Conservation (phyloP, 208 protist species). For the Ichthyophonus hoferi region DNA sequence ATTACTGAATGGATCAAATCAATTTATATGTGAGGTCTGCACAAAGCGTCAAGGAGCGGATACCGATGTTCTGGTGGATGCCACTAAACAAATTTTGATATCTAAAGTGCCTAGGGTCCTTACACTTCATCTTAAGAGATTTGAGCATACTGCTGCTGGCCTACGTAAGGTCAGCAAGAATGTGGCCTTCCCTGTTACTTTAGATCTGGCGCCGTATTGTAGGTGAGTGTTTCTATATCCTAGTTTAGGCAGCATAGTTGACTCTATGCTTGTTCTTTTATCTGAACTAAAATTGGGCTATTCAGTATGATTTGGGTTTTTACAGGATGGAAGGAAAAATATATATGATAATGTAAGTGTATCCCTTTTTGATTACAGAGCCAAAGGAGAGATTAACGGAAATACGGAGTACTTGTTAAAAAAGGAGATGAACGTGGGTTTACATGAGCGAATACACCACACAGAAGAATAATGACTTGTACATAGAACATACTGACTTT, state of each 20-base stretch:
- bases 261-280: background rate
- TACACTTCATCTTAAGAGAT: background rate
- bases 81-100: slow-evolving; percentile 1
- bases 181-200: background rate
- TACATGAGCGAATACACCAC: too few species aligned
- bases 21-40: background rate
- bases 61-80: background rate
- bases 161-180: background rate
- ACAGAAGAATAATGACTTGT: background rate
- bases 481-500: background rate
- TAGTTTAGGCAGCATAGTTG: background rate
- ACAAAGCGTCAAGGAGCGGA: background rate
- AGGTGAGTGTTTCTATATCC: background rate
- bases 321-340: too few species aligned
- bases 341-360: too few species aligned
- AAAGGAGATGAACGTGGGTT: too few species aligned
- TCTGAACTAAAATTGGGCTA: too few species aligned
- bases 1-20: background rate
- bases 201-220: background rate
- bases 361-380: too few species aligned
- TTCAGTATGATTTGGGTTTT: too few species aligned
- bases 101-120: background rate
- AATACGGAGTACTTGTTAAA: too few species aligned
- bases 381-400: too few species aligned
- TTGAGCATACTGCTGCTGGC: background rate